These are phyloP conservation scores for Debaryomyces castellii DNA, from an alignment of 805 yeast genomes.

Conservation along the genomic window DNA sequence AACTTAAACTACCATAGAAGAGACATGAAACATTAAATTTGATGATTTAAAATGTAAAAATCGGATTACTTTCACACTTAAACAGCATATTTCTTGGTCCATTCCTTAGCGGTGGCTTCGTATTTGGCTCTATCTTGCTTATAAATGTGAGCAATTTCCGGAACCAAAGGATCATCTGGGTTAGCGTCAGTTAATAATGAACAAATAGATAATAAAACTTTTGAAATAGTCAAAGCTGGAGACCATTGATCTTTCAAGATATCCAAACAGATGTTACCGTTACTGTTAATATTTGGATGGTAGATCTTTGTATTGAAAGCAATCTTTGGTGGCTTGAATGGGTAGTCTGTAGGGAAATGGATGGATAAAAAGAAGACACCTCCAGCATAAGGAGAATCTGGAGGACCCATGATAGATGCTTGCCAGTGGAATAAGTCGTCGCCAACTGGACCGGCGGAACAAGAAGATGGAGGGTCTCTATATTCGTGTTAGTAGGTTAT, in stretches of 20 bases:
- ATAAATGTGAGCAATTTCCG: conserved; percentile 95
- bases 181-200: conserved; percentile 96
- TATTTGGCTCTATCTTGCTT: conserved; percentile 91
- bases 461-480: conserved; percentile 98
- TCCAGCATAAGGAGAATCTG: conserved; percentile 85
- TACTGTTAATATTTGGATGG: conserved; percentile 95
- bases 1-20: conserved; percentile 5
- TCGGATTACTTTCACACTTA: conserved; percentile 25
- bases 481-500: conserved; percentile 13
- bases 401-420: conserved; percentile 98
- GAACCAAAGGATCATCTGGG: conserved; percentile 98
- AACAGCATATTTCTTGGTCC: conserved; percentile 98
- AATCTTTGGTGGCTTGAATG: conserved; percentile 94
- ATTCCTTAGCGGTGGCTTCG: conserved; percentile 96
- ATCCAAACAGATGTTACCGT: conserved; percentile 95
- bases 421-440: conserved; percentile 99
- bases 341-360: conserved; percentile 98
- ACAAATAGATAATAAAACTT: conserved; percentile 91
- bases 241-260: conserved; percentile 98
- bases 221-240: conserved; percentile 94
- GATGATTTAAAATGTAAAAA: not conserved
- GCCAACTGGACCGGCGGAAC: conserved; percentile 98
- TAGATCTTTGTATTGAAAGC: conserved; percentile 91
- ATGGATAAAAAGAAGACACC: conserved; percentile 96
- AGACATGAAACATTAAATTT: conserved; percentile 2